Conservation (phyloP, 2,329 filamentous ascomycete genomes). For the Alternaria viburni region DNA sequence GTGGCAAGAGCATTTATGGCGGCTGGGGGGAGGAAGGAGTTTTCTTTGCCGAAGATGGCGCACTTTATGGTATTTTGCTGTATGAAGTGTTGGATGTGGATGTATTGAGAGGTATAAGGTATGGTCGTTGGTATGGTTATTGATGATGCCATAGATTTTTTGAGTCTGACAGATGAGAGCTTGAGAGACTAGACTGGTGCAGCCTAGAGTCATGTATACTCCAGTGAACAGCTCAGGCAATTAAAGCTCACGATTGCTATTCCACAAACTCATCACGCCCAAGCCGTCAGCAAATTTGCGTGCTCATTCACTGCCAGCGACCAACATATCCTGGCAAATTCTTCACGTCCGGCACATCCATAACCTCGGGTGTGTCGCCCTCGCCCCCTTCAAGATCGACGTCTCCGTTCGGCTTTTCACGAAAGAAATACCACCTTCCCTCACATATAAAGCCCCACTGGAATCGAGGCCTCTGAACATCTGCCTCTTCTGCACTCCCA, state of each 20-base stretch:
- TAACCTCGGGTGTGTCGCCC: neutral
- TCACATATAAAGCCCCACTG: neutral
- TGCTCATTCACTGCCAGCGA: neutral
- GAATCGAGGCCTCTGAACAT: neutral
- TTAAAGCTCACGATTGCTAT: neutral
- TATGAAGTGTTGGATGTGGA: neutral
- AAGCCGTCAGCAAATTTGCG: neutral
- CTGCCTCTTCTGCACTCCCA: neutral
- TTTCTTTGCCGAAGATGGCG: neutral
- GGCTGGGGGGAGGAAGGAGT: neutral
- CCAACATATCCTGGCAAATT: neutral
- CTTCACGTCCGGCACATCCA: neutral
- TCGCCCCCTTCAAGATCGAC: neutral
- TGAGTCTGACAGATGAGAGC: neutral
- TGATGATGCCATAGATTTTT: neutral
- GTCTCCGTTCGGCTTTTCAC: neutral
- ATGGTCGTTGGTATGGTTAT: neutral
- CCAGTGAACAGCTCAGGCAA: neutral
- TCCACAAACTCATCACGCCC: neutral
- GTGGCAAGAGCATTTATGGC: neutral
- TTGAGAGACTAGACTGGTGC: neutral
- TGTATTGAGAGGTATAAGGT: neutral
- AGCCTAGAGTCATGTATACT: accelerated
- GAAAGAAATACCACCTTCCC: neutral
- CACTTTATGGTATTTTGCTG: neutral